phyloP scores from a whole-genome alignment of 257 asterid genomes.

The Solanum chiquidenum region DNA sequence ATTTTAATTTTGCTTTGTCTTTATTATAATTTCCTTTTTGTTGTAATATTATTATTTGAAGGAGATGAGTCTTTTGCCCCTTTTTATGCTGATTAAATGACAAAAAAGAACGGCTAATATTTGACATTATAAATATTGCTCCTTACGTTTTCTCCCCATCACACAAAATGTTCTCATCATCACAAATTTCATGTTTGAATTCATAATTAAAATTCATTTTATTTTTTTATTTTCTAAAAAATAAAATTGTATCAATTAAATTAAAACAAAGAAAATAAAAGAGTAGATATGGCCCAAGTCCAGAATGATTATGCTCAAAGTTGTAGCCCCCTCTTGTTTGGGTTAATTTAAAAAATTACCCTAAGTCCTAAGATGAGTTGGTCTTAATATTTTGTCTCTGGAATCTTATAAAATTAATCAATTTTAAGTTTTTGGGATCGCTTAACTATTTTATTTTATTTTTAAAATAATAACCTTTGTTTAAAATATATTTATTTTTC shows the following conservation, averaged over 20 bases:
- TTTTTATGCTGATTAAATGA: neutral
- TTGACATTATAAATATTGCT: neutral
- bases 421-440: too few species aligned
- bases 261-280: neutral
- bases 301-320: neutral
- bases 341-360: too few species aligned
- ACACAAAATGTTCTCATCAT: neutral
- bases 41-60: neutral
- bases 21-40: neutral
- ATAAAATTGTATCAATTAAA: neutral
- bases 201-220: too few species aligned
- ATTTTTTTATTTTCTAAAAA: neutral
- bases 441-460: too few species aligned
- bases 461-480: too few species aligned
- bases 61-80: neutral
- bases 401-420: too few species aligned
- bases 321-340: neutral
- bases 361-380: too few species aligned
- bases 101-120: neutral
- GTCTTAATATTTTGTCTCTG: too few species aligned
- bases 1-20: neutral
- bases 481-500: too few species aligned
- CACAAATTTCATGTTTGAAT: neutral
- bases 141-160: neutral
- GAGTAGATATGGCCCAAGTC: neutral